Evolutionary conservation across 192 early-diverging fungal genomes (phyloP), one percentile per base, ranked within the genome.

Genomic region (Dissophora globulifera): DNA sequence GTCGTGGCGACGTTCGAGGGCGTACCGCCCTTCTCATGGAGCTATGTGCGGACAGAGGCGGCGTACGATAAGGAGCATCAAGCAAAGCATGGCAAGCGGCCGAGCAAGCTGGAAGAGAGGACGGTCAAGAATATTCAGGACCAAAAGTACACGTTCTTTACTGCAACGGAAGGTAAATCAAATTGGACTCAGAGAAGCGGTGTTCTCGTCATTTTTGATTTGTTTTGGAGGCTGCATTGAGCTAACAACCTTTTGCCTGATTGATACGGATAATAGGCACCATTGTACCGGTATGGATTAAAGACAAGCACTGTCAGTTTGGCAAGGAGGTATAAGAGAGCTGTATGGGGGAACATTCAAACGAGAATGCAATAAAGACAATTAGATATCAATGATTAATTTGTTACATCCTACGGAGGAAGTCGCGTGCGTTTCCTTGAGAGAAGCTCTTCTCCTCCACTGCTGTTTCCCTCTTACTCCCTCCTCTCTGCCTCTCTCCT

Each of bases 231-330:
- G 10, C 15, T 23, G 3, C 17, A n/a, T n/a, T 25, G 31, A 20
- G 3, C 5, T 41, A 15, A 16, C 16, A n/a, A 17, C 3, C 52
- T 13, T 13, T 38, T 38, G n/a, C n/a, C n/a, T n/a, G n/a, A n/a
- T 38, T 38, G 6, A 9, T 38, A 9, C 35, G 35, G 13, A 23
- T 50, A 8, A 17, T 62, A 72, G 69, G 69, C 17, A 74, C 69
- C 7, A 62, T 74, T 58, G 61, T 62, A 27, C 55, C 58, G 13
- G 49, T 50, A 6, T 74, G 43, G 55, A 58, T 74, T 55, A 63
- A 56, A 35, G 69, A 74, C 31, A 64, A 64, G 35, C 53, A 74
- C 23, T 74, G 69, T 52, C 60, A 74, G 38, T 61, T 74, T 22
- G 69, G 69, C 32, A 63, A 56, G 31, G 53, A 58, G 49, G 10